Base-by-base conservation (phyloP, 1,139 yeast species). In the Kodamaea fungicola region DNA sequence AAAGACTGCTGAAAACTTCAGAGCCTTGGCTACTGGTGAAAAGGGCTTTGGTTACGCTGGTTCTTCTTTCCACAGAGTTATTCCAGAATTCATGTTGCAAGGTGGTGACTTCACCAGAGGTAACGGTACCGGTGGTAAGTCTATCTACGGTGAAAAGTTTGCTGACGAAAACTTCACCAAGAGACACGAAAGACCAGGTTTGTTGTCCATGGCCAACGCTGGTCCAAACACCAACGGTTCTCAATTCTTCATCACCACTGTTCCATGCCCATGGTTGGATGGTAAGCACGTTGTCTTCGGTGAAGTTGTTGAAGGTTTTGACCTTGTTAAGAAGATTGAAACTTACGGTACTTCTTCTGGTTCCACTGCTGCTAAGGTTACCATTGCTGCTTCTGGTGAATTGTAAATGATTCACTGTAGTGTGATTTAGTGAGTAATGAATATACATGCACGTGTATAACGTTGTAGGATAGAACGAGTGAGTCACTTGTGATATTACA, bases 151-250 rank as follows among this genome's bases (percentile, higher is more conserved):
- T 62, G 83, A 78, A 59, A 84, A 83, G 74, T 92, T 92, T 71
- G 83, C 94, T 47, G 97, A 92, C 62, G 97, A 92, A 80, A 89
- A 90, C 88, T 90, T 90, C 65, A 47, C 64, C 69, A 78, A 74
- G 78, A 83, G 63, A 64, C 97, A 90, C 81, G 78, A 76, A 72
- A 83, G 76, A 70, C 96, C 97, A 58, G 97, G 97, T 74, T 78
- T 90, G 59, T 80, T 92, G 65, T 87, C 96, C 57, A 92, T 92
- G 98, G 98, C 98, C 68, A 92, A 92, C 63, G 97, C 97, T 57
- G 98, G 98, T 64, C 96, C 96, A 71, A 88, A 90, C 90, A 90
- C 97, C 81, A 92, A 92, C 77, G 98, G 98, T 52, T 90, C 97
- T 44, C 98, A 92, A 76, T 92, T 92, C 78, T 92, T 92, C 81